phyloP scores from a whole-genome alignment of 768 basidiomycete species.

The Lactifluus rugatus region DNA sequence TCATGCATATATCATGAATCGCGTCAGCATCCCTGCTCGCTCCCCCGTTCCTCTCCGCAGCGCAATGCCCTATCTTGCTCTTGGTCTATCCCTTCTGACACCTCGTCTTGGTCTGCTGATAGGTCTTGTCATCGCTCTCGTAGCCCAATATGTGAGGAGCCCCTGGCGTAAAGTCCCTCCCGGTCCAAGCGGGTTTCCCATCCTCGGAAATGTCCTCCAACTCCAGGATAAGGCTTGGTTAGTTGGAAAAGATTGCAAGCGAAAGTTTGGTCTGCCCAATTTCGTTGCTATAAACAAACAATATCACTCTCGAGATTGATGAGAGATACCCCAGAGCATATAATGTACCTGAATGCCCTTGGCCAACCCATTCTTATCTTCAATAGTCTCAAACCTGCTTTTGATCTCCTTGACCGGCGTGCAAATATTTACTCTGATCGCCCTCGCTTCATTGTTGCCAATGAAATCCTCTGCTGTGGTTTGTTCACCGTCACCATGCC shows the following conservation, averaged over 20 bases:
- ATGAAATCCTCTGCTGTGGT: neutral
- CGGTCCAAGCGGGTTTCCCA: neutral
- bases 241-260: neutral
- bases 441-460: neutral
- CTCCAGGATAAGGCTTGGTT: neutral
- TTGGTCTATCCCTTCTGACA: neutral
- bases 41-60: neutral
- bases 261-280: neutral
- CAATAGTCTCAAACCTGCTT: neutral
- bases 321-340: neutral
- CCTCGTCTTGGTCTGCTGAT: neutral
- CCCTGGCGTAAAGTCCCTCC: constrained; percentile 2
- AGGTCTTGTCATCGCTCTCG: neutral
- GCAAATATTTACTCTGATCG: constrained; percentile 1
- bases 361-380: neutral
- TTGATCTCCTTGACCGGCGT: neutral
- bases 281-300: neutral
- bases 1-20: neutral
- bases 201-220: constrained; percentile 1
- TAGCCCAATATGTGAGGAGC: neutral
- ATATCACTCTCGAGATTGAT: neutral
- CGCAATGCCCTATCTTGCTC: neutral
- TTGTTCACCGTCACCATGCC: neutral
- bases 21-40: neutral
- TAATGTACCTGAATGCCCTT: neutral